Conservation (phyloP, 139 green algal species). For the Chloropicon primus region DNA sequence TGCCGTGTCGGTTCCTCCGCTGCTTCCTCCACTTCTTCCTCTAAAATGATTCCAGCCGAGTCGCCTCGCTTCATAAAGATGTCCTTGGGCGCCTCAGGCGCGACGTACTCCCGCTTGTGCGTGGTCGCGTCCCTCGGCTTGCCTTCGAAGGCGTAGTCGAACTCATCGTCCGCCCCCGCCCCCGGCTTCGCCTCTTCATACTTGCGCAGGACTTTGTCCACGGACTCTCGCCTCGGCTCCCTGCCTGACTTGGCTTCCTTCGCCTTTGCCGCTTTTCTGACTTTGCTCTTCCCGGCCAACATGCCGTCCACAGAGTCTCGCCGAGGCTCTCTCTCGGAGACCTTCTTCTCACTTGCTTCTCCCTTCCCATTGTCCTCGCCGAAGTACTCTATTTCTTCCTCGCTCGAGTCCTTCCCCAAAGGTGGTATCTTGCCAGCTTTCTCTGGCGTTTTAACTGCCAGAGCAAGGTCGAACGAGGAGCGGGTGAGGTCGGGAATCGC, state of each 20-base stretch:
- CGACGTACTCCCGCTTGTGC: constrained; percentile 1
- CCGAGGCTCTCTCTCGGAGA: no score
- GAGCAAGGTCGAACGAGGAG: not conserved
- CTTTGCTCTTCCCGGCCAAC: no score
- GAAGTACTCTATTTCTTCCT: not conserved
- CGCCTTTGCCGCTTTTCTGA: not conserved
- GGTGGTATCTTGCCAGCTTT: not conserved
- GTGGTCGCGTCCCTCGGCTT: not conserved
- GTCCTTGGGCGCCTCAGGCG: not conserved
- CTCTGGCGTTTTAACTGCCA: not conserved
- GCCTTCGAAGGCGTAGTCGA: constrained; percentile 7
- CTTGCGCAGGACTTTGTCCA: not conserved
- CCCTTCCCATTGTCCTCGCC: not conserved
- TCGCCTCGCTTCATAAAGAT: not conserved
- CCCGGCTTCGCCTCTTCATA: not conserved
- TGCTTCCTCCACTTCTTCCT: constrained; percentile 9
- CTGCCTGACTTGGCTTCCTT: not conserved
- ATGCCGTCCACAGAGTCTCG: no score
- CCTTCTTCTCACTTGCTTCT: no score
- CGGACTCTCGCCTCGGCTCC: not conserved
- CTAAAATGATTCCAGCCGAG: not conserved
- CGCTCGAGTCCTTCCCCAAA: not conserved
- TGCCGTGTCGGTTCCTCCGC: not conserved
- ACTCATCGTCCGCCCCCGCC: constrained; percentile 10
- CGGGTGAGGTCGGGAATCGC: not conserved